Evolutionary conservation across 2,329 filamentous ascomycete species (phyloP).

Genomic region (Lizonia empirigonia): DNA sequence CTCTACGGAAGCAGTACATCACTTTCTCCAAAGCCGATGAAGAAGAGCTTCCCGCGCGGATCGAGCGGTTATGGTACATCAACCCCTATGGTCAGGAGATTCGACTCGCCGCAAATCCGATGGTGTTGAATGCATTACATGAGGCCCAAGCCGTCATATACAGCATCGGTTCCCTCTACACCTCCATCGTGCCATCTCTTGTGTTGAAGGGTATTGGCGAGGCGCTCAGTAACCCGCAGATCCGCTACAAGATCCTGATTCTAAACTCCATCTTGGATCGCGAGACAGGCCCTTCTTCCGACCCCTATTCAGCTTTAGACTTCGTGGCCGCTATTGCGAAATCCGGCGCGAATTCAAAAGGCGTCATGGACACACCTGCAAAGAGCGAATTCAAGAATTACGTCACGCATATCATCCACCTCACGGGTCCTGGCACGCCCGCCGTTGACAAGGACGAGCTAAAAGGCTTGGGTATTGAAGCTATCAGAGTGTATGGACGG

Average conservation of each 20-base stretch:
- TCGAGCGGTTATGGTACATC: slow-evolving; percentile 92
- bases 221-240: slow-evolving; percentile 60
- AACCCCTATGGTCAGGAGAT: slow-evolving; percentile 99
- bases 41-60: slow-evolving; percentile 76
- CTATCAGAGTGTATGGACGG: slow-evolving; percentile 76
- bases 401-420: slow-evolving; percentile 82
- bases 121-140: slow-evolving; percentile 72
- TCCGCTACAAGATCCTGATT: slow-evolving; percentile 77
- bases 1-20: slow-evolving; percentile 79
- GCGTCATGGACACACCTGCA: slow-evolving; percentile 12
- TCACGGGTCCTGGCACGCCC: slow-evolving; percentile 74
- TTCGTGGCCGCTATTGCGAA: slow-evolving; percentile 81
- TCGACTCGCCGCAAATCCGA: slow-evolving; percentile 78
- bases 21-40: slow-evolving; percentile 76
- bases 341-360: slow-evolving; percentile 63
- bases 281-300: slow-evolving; percentile 74
- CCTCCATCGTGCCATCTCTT: slow-evolving; percentile 81
- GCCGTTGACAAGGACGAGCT: slow-evolving; percentile 71
- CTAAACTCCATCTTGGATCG: slow-evolving; percentile 84
- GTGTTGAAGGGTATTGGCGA: slow-evolving; percentile 77
- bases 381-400: slow-evolving; percentile 66
- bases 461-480: slow-evolving; percentile 72
- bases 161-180: slow-evolving; percentile 93
- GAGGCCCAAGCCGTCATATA: slow-evolving; percentile 76
- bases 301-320: slow-evolving; percentile 74